Evolutionary conservation across 2,329 filamentous ascomycete species (phyloP).

Genomic region (Bertia moriformis): DNA sequence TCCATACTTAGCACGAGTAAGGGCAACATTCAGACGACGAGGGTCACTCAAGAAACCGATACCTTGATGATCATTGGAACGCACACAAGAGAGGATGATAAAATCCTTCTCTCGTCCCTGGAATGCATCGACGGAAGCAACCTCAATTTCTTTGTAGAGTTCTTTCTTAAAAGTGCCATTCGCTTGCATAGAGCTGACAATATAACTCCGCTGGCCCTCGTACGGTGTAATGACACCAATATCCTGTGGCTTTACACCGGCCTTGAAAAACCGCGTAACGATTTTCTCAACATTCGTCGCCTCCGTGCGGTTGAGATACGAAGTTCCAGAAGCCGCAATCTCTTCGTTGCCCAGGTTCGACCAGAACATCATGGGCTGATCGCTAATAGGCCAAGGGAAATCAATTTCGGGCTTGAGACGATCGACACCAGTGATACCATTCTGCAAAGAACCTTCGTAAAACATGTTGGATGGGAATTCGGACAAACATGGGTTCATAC

Average conservation of each 20-base stretch:
- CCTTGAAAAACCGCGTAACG: constrained; percentile 96
- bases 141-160: constrained; percentile 94
- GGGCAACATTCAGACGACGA: constrained; percentile 86
- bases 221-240: constrained; percentile 99
- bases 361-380: constrained; percentile 99
- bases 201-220: constrained; percentile 93
- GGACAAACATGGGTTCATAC: constrained; percentile 95
- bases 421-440: constrained; percentile 81
- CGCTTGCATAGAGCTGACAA: constrained; percentile 98
- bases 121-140: constrained; percentile 95
- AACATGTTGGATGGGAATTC: constrained; percentile 99
- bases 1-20: constrained; percentile 93
- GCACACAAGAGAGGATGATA: constrained; percentile 92
- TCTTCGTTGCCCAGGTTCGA: constrained; percentile 95
- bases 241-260: constrained; percentile 79
- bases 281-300: constrained; percentile 97
- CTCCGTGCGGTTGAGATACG: constrained; percentile 94
- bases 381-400: constrained; percentile 89
- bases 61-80: constrained; percentile 96
- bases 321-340: constrained; percentile 93
- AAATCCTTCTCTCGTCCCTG: constrained; percentile 98
- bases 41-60: constrained; percentile 98
- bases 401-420: constrained; percentile 85
- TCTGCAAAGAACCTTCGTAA: constrained; percentile 92
- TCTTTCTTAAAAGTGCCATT: constrained; percentile 97